Evolutionary conservation across 345 rosid genomes (phyloP), one percentile per base, ranked within the genome.

Genomic region (Boechera retrofracta): DNA sequence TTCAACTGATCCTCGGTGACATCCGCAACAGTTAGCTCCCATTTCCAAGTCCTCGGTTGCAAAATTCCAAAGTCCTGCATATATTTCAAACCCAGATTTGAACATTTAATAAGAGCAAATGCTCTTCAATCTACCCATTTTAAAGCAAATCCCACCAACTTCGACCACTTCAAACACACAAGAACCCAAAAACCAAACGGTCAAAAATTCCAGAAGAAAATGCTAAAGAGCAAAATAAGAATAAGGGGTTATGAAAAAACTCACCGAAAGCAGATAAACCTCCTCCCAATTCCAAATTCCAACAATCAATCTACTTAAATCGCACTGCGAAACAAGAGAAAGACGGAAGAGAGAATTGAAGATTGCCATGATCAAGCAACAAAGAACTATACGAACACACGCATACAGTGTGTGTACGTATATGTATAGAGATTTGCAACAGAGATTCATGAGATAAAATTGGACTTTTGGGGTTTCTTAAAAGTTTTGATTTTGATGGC

Each of bases 251-350:
- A 35, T 8, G 35, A 35, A 35, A 60, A 13, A 55, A n/a, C 64
- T 59, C 54, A 71, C 67, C 1, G 28, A 2, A 31, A 45, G 33
- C 76, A 75, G 83, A 78, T 83, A 79, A 79, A 52, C 52, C 58
- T 77, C 64, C 59, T 60, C 45, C 63, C 75, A 82, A 76, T 78
- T 77, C 79, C 81, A 73, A 79, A 77, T 77, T 44, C 45, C 5
- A 39, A 31, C 45, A 63, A 9, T 5, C 16, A 53, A 38, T 16
- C 44, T 55, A 3, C 21, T 31, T 0, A 31, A 72, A 60, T 26
- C 63, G 52, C 35, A 52, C 49, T 49, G 49, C 62, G 52, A 69
- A 24, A 66, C 4, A 44, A 31, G 29, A 66, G 29, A 21, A 33
- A 51, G 35, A 47, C 3, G 35, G 41, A 31, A 15, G 24, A 32